These are phyloP conservation scores for Leccinum pallidistipes DNA, from an alignment of 1,284 basidiomycete genomes.

Conservation along the genomic window DNA sequence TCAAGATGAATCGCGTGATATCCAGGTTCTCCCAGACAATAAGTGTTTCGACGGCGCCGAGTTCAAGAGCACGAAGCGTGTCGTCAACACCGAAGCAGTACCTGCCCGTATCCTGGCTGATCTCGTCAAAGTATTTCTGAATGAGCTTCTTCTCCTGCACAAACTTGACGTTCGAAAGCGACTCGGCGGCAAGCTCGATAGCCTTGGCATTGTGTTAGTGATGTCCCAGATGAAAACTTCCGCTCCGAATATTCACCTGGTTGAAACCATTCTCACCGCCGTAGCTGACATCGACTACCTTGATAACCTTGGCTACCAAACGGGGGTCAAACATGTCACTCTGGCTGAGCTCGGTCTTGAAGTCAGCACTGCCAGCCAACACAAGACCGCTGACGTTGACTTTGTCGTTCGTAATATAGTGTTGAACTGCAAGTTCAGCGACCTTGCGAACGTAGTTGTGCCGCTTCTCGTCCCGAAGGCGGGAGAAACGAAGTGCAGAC, in stretches of 20 bases:
- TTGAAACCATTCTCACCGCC: conserved; percentile 99
- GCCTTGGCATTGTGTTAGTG: conserved; percentile 54
- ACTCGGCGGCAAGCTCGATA: conserved; percentile 95
- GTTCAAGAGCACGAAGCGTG: conserved; percentile 94
- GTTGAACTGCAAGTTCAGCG: conserved; percentile 94
- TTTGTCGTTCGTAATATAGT: conserved; percentile 98
- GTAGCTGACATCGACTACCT: conserved; percentile 98
- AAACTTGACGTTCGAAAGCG: conserved; percentile 97
- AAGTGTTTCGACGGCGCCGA: conserved; percentile 95
- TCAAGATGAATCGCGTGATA: conserved; percentile 80
- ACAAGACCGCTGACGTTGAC: conserved; percentile 97
- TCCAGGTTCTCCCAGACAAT: conserved; percentile 99
- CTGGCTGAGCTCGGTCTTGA: conserved; percentile 97
- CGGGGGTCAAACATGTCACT: conserved; percentile 96
- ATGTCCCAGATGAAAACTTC: not conserved
- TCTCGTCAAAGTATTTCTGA: conserved; percentile 99
- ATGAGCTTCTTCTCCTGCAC: conserved; percentile 99
- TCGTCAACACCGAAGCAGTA: conserved; percentile 99
- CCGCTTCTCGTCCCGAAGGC: conserved; percentile 98
- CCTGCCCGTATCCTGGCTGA: conserved; percentile 95
- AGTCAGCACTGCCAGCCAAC: conserved; percentile 97
- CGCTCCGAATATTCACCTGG: conserved; percentile 54
- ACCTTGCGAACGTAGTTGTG: conserved; percentile 99
- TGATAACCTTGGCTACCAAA: conserved; percentile 89
- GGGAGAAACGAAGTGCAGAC: conserved; percentile 99